These are phyloP conservation scores for Ceratobasidium theobromae DNA, from an alignment of 1,284 basidiomycete species.

Conservation along the genomic window DNA sequence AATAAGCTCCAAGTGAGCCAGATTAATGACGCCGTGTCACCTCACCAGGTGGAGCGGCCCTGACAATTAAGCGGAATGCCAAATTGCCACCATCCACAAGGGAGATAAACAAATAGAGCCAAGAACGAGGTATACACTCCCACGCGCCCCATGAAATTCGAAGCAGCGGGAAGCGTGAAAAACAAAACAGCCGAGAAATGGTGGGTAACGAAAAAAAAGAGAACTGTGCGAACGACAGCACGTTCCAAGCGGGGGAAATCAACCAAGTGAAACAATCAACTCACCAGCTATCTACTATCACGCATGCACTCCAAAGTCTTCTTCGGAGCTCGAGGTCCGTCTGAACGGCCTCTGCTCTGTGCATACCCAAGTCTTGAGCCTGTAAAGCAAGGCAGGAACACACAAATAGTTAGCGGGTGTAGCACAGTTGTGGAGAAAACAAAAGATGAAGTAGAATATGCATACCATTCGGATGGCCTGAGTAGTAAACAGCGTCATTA, in stretches of 20 bases:
- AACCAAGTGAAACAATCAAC: conserved; percentile 38
- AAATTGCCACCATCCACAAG: too few species aligned
- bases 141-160: conserved; percentile 8
- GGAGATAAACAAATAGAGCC: not conserved
- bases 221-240: not conserved
- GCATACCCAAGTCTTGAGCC: conserved; percentile 92
- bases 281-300: conserved; percentile 89
- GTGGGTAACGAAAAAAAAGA: not conserved
- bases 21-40: not conserved
- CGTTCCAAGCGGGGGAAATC: too few species aligned
- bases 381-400: conserved; percentile 40
- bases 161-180: not conserved
- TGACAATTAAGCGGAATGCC: not conserved
- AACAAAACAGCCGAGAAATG: not conserved
- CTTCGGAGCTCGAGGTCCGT: conserved; percentile 79
- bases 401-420: conserved; percentile 36
- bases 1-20: not conserved
- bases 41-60: conserved; percentile 5
- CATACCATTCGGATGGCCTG: conserved; percentile 80
- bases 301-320: conserved; percentile 86
- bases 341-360: conserved; percentile 79
- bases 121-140: not conserved
- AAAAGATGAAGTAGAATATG: conserved; percentile 24
- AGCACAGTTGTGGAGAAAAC: conserved; percentile 21
- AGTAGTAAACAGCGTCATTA: conserved; percentile 3